Conservation (phyloP, 139 green algal genomes). For the Chlorella ohadii region DNA sequence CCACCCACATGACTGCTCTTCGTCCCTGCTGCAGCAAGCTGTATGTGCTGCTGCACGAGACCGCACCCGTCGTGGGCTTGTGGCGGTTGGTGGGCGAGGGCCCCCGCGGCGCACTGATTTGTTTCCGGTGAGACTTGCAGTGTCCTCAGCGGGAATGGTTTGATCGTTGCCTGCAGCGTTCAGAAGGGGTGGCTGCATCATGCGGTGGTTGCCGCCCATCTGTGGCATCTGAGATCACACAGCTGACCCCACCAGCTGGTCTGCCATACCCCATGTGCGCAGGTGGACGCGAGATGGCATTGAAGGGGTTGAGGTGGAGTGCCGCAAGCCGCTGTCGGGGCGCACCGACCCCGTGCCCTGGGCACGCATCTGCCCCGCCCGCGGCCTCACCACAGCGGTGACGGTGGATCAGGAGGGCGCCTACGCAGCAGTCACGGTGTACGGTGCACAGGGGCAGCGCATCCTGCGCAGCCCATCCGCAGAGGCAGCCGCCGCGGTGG, state of each 20-base stretch:
- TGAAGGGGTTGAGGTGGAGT: slow-evolving; percentile 13
- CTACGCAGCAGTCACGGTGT: slow-evolving; percentile 9
- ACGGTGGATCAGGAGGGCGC: not conserved
- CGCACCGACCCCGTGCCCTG: slow-evolving; percentile 5
- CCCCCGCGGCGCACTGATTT: slow-evolving; percentile 12
- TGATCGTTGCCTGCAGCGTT: too few species aligned
- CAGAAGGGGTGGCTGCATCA: too few species aligned
- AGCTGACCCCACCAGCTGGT: too few species aligned
- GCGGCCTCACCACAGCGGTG: slow-evolving; percentile 6
- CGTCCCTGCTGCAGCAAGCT: slow-evolving; percentile 16
- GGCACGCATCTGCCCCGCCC: slow-evolving; percentile 22
- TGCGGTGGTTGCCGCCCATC: too few species aligned
- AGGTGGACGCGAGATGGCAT: slow-evolving; percentile 23
- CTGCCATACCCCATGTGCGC: too few species aligned
- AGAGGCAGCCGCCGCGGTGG: slow-evolving; percentile 32
- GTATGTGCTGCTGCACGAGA: slow-evolving; percentile 36
- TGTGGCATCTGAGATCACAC: too few species aligned
- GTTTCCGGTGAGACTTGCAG: slow-evolving; percentile 14
- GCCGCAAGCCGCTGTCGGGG: not conserved
- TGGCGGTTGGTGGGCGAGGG: slow-evolving; percentile 48
- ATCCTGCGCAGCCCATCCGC: slow-evolving; percentile 28
- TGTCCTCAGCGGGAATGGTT: too few species aligned
- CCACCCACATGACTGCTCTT: not conserved
- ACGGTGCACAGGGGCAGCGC: not conserved
- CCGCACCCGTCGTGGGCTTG: slow-evolving; percentile 17